Base-by-base conservation (phyloP, 768 basidiomycete species). In the Termitomyces sp. region DNA sequence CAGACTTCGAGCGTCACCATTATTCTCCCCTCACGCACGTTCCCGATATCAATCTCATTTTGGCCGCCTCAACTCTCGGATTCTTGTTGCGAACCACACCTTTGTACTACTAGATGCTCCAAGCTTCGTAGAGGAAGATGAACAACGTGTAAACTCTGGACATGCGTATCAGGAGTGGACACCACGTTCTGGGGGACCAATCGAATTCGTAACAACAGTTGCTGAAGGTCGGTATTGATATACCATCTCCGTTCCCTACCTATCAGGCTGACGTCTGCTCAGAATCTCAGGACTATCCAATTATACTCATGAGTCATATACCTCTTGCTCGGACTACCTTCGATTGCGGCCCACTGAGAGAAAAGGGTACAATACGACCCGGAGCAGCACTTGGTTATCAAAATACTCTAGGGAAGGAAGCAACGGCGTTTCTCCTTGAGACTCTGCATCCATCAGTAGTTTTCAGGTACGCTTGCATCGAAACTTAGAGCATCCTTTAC, bases 271-370 rank as follows among this genome's bases (percentile, higher is more conserved):
- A 53, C 30, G 3, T 28, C 28, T 9, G 21, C 40, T 7, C 59
- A 76, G 75, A 65, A 27, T 61, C 63, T 37, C 61, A 69, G 54
- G 61, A 55, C 19, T 71, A 77, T 35, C 86, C 89, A 0, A 69
- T 80, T n/a, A 73, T 95, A 21, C 73, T 96, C 28, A 82, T 97
- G 56, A 87, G 82, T 2, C 95, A 98, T 67, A 92, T 98, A 47
- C 95, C 95, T n/a, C 80, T 98, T 9, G 82, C 82, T 42, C 79
- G 95, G 41, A 82, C 86, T 3, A 82, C 83, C 40, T 78, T 77
- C 6, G 77, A 73, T 19, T 98, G 95, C 67, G 94, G 95, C 11
- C 85, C 86, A 0, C 68, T 83, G 21, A 81, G 94, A 45, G 94
- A 97, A 70, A 77, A 74, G 37, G 86, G 88, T 2, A 79, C 78